These are phyloP conservation scores for Sporothrix dimorphospora DNA, from an alignment of 2,329 filamentous ascomycete species.

Conservation along the genomic window DNA sequence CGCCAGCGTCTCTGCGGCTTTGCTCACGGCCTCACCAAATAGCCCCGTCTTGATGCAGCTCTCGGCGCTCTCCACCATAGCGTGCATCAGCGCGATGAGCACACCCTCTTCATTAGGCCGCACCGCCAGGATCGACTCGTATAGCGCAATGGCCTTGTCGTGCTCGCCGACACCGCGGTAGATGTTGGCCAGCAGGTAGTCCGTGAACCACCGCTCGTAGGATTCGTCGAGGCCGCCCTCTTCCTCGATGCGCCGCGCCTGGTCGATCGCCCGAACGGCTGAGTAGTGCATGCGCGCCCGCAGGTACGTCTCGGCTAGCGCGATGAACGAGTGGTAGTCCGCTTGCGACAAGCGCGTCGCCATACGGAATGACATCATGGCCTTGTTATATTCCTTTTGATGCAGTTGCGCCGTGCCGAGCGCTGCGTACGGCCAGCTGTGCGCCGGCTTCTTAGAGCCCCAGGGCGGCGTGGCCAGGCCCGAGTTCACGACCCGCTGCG, in stretches of 20 bases:
- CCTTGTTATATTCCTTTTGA: slow-evolving; percentile 85
- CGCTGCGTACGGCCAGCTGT: slow-evolving; percentile 95
- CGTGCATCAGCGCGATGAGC: slow-evolving; percentile 83
- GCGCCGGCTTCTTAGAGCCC: slow-evolving; percentile 87
- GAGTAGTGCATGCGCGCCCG: slow-evolving; percentile 91
- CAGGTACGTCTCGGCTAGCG: slow-evolving; percentile 95
- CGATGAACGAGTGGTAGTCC: slow-evolving; percentile 96
- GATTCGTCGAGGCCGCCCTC: slow-evolving; percentile 55
- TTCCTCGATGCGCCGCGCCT: slow-evolving; percentile 77
- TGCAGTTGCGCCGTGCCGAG: slow-evolving; percentile 93
- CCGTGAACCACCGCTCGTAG: slow-evolving; percentile 88
- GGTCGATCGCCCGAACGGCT: slow-evolving; percentile 86
- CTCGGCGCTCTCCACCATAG: slow-evolving; percentile 79
- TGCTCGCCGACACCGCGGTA: slow-evolving; percentile 90
- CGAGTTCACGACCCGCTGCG: slow-evolving; percentile 90
- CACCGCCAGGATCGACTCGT: slow-evolving; percentile 70
- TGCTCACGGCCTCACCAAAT: slow-evolving; percentile 78
- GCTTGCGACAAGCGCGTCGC: slow-evolving; percentile 79
- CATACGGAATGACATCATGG: slow-evolving; percentile 88
- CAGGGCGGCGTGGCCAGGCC: slow-evolving; percentile 88
- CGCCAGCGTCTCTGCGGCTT: slow-evolving; percentile 69
- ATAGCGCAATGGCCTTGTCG: slow-evolving; percentile 77
- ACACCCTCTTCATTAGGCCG: slow-evolving; percentile 82
- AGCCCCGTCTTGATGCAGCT: slow-evolving; percentile 78
- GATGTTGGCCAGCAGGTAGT: slow-evolving; percentile 95